phyloP scores from a whole-genome alignment of 208 protist genomes.

The Entamoeba moshkovskii region DNA sequence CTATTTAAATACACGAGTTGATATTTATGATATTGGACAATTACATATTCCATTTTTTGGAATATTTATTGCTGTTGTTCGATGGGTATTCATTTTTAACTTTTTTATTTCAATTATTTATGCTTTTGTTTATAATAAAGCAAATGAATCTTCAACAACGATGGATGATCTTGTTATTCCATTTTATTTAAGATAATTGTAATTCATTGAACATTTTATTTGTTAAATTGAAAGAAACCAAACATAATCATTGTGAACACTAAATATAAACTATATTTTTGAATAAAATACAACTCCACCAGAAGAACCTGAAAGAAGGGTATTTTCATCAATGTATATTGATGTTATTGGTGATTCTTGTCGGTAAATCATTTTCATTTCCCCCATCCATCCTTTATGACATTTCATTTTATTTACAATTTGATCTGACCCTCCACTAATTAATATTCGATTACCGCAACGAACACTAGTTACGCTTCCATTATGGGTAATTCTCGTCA shows the following conservation, averaged over 20 bases:
- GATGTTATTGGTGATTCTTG: background rate
- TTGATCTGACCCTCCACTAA: background rate
- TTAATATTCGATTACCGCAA: background rate
- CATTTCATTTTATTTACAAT: background rate
- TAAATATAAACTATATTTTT: too few species aligned
- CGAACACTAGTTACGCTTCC: background rate
- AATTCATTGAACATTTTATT: too few species aligned
- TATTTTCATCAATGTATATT: background rate
- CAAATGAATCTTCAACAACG: background rate
- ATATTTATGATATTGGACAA: background rate
- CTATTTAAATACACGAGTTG: background rate
- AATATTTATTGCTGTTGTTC: background rate
- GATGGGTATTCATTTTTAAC: background rate
- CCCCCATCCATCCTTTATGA: background rate
- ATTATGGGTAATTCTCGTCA: background rate
- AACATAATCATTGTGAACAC: too few species aligned
- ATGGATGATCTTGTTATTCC: background rate
- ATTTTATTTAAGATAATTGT: background rate
- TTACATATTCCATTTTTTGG: background rate
- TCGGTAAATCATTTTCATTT: background rate
- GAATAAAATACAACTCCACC: background rate
- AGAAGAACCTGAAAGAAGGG: background rate
- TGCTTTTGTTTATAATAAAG: background rate
- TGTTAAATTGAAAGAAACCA: too few species aligned
- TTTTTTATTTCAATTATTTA: background rate